Evolutionary conservation across 2,329 filamentous ascomycete species (phyloP).

Genomic region (Periconia sp.): DNA sequence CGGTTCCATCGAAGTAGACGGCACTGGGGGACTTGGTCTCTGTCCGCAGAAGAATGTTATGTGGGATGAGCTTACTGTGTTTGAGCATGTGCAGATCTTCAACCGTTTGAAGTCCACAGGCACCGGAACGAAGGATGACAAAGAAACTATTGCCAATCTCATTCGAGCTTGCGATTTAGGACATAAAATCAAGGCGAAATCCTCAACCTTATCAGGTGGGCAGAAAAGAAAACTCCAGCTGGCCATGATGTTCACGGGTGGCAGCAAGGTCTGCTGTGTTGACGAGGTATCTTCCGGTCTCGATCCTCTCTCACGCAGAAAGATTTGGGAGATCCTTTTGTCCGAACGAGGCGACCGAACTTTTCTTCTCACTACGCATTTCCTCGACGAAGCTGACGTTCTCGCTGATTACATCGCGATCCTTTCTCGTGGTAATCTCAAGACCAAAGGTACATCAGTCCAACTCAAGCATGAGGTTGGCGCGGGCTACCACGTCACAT

Average conservation of each 20-base stretch:
- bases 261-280: slow-evolving; percentile 83
- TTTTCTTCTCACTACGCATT: slow-evolving; percentile 88
- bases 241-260: slow-evolving; percentile 93
- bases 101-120: slow-evolving; percentile 71
- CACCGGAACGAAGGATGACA: slow-evolving; percentile 52
- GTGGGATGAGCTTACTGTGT: slow-evolving; percentile 85
- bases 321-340: slow-evolving; percentile 92
- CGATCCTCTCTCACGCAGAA: slow-evolving; percentile 81
- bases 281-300: slow-evolving; percentile 90
- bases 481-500: slow-evolving; percentile 74
- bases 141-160: slow-evolving; percentile 62
- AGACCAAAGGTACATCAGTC: slow-evolving; percentile 81
- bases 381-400: slow-evolving; percentile 89
- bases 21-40: slow-evolving; percentile 77
- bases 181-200: slow-evolving; percentile 69
- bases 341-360: slow-evolving; percentile 80
- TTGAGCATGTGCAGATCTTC: slow-evolving; percentile 83
- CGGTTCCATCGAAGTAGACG: slow-evolving; percentile 76
- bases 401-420: slow-evolving; percentile 88
- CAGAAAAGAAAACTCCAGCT: slow-evolving; percentile 92
- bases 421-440: slow-evolving; percentile 79
- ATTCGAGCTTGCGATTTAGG: slow-evolving; percentile 73
- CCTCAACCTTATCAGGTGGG: slow-evolving; percentile 81
- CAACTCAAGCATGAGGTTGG: slow-evolving; percentile 81
- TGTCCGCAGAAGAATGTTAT: slow-evolving; percentile 94